Evolutionary conservation across 2,329 filamentous ascomycete genomes (phyloP), one percentile per base, ranked within the genome.

Genomic region (Capronia epimyces): DNA sequence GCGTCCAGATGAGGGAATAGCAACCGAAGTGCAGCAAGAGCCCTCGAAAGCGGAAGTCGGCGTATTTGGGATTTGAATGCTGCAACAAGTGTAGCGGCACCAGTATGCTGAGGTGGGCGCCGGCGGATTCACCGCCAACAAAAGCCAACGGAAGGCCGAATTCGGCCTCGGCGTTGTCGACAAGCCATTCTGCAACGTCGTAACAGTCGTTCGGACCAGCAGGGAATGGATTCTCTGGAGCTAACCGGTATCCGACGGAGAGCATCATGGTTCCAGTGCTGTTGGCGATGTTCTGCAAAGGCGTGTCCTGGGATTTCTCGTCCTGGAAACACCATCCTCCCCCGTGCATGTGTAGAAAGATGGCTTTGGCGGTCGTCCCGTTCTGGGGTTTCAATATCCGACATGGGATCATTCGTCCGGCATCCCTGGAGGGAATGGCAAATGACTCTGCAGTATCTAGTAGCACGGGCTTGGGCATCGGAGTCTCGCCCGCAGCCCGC

Each of bases 181-280:
- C 64, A 1, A 82, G 66, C 63, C 75, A 77, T 51, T 77, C 73
- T 0, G 71, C 79, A 3, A 71, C 76, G 60, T 82, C 79, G 58
- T 75, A 73, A 64, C 77, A 80, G 62, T 83, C 80, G 46, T 82
- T 69, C 3, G 73, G 71, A 0, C 70, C 75, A 0, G 70, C 71
- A 0, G 81, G 80, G 61, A 73, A 82, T 0, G 78, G 77, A 57
- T 81, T 52, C 61, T 83, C 79, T 0, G 81, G 81, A 0, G 79
- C 79, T 15, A 80, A 71, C 22, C 80, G 71, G 62, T 83, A 83
- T 1, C 79, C 80, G 5, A 82, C 71, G 0, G 74, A 78, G 10
- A 83, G 63, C 13, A 77, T 73, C 0, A 73, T 73, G 2, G 80
- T 51, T 31, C 74, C 66, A 41, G 67, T 72, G 22, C 66, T 63